phyloP scores from a whole-genome alignment of 345 rosid species.

The Citrus inodora region DNA sequence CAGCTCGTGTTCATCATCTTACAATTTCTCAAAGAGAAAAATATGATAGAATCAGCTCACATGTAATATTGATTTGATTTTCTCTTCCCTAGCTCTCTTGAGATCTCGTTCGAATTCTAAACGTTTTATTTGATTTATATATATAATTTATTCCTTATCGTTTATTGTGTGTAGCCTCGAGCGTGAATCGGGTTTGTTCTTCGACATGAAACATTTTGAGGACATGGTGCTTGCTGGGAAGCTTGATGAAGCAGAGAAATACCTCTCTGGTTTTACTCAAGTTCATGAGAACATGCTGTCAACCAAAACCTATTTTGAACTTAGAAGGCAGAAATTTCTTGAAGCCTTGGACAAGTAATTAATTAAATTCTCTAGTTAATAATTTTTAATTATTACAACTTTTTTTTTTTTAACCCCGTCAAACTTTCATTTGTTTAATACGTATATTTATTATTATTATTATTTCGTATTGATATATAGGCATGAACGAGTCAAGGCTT shows the following conservation, averaged over 20 bases:
- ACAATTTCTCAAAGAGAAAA: background rate
- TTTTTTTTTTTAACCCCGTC: background rate
- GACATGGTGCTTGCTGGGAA: background rate
- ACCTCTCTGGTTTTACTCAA: conserved; percentile 12
- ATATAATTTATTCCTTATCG: too few species aligned
- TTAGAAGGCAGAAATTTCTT: conserved; percentile 14
- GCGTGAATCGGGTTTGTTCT: conserved; percentile 3
- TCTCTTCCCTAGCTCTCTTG: too few species aligned
- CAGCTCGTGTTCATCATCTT: background rate
- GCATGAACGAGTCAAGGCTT: background rate
- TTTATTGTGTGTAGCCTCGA: background rate
- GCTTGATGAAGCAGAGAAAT: conserved; percentile 8
- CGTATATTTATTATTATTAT: too few species aligned
- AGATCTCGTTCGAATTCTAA: background rate
- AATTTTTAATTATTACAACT: background rate
- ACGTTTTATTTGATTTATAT: too few species aligned
- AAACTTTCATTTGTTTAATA: too few species aligned
- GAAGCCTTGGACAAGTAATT: conserved; percentile 16
- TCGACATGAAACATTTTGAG: conserved; percentile 10
- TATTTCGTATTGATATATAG: background rate
- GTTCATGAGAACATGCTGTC: conserved; percentile 2
- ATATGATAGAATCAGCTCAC: background rate
- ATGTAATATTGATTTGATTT: background rate
- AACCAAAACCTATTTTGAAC: conserved; percentile 3
- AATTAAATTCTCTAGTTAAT: background rate